Percentiles rank a stretch among this genome's conserved stretches.
Conservation (phyloP, 2,329 filamentous ascomycete species). For the Talaromyces sp. region DNA sequence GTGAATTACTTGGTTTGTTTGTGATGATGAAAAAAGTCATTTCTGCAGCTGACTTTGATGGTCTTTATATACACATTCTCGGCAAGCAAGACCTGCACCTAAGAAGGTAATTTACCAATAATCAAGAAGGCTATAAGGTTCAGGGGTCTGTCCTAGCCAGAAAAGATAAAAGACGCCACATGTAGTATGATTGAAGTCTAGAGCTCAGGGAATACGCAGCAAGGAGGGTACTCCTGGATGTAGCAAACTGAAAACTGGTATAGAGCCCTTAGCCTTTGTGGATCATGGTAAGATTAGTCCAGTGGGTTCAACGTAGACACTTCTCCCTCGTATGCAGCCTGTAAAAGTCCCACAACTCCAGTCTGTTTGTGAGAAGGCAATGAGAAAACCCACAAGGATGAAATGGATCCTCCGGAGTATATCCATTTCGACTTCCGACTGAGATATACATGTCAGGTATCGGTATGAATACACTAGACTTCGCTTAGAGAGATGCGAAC, state of each 20-base stretch:
- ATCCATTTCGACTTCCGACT: neutral
- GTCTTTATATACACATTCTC: constrained; percentile 9
- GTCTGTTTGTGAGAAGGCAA: neutral
- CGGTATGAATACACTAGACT: no score
- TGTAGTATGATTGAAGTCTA: neutral
- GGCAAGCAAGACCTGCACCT: neutral
- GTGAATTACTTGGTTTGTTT: neutral
- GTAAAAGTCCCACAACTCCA: no score
- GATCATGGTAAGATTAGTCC: neutral
- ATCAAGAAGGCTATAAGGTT: neutral
- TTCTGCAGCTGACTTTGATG: neutral
- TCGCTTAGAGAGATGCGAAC: neutral
- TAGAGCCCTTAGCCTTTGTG: neutral
- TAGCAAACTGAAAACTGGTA: neutral
- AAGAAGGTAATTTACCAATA: neutral
- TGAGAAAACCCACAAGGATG: no score
- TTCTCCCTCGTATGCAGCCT: no score
- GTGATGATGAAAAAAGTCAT: neutral
- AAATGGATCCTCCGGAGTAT: neutral
- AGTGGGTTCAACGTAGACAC: no score
- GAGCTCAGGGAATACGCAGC: neutral
- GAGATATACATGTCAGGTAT: neutral
- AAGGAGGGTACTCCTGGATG: constrained; percentile 3
- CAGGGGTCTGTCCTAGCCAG: neutral
- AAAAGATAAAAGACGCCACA: constrained; percentile 8